Evolutionary conservation across 2,329 filamentous ascomycete genomes (phyloP), one percentile per base, ranked within the genome.

Genomic region (Cryphonectria japonica): DNA sequence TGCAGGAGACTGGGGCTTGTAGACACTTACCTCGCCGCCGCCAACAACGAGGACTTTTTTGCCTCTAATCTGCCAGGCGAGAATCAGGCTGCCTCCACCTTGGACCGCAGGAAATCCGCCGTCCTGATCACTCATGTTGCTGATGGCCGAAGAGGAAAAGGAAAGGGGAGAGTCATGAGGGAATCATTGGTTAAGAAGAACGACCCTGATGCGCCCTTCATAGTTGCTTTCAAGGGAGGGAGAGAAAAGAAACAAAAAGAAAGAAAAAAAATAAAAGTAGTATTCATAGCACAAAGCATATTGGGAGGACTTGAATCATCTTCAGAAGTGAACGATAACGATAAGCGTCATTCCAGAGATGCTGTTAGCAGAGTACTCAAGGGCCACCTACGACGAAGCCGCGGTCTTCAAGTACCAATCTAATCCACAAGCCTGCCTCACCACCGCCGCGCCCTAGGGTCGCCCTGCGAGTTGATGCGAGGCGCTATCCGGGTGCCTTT

Each of bases 41-140:
- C 96, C 96, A 9, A 99, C 89, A 5, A 99, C 93, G n/a, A 99
- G 84, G 22, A 98, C 92, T 74, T 90, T 89, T 82, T 97, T 98
- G 80, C 91, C 91, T 79, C 90, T 92, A 77, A 97, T 91, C 83
- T 98, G 96, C 95, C 95, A 99, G 78, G 96, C 96, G 67, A 99
- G 85, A 74, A 99, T 96, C 75, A 99, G 84, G 73, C 95, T 98
- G 71, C 95, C 96, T 67, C 95, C 95, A 70, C 94, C 93, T 82
- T 98, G 91, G 39, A 98, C 89, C 74, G 92, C 86, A 70, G 95
- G 94, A 78, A 93, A 98, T 66, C 87, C 80, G 66, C 80, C 67
- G 22, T 69, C 50, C 32, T 59, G 57, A 64, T 69, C 69, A 37
- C 14, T 62, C 16, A 67, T 54, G 57, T 66, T 63, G 41, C 13